A percentile compares a stretch with the other conserved stretches of the same genome.
phyloP scores from a whole-genome alignment of 2,329 filamentous ascomycete genomes.

The Fusarium zealandicum region DNA sequence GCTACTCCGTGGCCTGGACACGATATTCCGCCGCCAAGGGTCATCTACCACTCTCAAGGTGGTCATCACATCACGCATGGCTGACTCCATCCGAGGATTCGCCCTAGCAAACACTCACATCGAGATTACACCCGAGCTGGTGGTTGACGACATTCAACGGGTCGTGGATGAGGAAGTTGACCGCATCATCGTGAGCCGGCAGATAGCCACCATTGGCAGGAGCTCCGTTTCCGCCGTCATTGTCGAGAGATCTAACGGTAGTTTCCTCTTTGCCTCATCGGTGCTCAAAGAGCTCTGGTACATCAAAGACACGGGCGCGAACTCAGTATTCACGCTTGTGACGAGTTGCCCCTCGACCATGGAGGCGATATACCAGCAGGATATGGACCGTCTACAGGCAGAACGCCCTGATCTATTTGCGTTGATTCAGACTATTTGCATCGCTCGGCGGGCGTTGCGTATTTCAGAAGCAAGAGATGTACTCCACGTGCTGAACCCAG shows the following conservation, averaged over 20 bases:
- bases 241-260: slow-evolving; percentile 32
- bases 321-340: slow-evolving; percentile 30
- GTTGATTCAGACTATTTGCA: slow-evolving; percentile 27
- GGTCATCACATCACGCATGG: slow-evolving; percentile 23
- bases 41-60: slow-evolving; percentile 9
- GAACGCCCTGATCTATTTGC: slow-evolving; percentile 29
- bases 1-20: slow-evolving; percentile 23
- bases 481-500: slow-evolving; percentile 23
- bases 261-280: slow-evolving; percentile 31
- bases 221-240: slow-evolving; percentile 29
- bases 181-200: slow-evolving; percentile 28
- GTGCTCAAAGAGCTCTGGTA: slow-evolving; percentile 33
- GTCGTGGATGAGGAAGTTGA: slow-evolving; percentile 33
- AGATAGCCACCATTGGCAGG: slow-evolving; percentile 25
- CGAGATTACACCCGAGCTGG: slow-evolving; percentile 14
- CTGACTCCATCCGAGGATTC: slow-evolving; percentile 29
- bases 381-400: slow-evolving; percentile 27
- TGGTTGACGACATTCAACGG: slow-evolving; percentile 26
- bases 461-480: slow-evolving; percentile 27
- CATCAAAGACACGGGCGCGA: slow-evolving; percentile 33
- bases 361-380: slow-evolving; percentile 36
- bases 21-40: slow-evolving; percentile 22
- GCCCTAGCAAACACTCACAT: slow-evolving; percentile 23
- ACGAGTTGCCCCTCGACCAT: slow-evolving; percentile 31
- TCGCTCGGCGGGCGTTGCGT: slow-evolving; percentile 15